phyloP scores from a whole-genome alignment of 2,329 filamentous ascomycete species.

The Xylaria sp. region DNA sequence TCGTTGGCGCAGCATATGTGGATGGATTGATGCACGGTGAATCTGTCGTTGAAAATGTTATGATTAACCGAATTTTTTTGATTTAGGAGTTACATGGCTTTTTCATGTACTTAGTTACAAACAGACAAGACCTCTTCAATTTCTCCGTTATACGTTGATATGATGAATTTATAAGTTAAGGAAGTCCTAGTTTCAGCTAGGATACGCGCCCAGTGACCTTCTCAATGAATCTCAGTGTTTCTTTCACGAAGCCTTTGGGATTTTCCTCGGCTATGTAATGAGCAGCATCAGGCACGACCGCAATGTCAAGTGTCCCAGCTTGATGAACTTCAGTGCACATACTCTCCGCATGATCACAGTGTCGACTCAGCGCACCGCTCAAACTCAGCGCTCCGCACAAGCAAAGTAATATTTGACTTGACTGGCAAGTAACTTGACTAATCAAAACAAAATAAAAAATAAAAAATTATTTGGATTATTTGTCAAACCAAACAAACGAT shows the following conservation, averaged over 20 bases:
- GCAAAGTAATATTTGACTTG: too few relatives aligned
- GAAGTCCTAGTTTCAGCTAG: too few relatives aligned
- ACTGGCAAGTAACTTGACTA: too few relatives aligned
- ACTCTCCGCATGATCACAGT: neutral
- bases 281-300: neutral
- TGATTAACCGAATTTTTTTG: neutral
- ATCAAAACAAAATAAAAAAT: too few relatives aligned
- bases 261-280: neutral
- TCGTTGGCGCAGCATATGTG: constrained; percentile 29
- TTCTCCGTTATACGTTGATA: too few relatives aligned
- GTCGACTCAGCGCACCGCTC: neutral
- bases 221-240: neutral
- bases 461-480: too few relatives aligned
- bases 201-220: neutral
- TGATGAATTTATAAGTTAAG: too few relatives aligned
- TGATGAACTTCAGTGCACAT: neutral
- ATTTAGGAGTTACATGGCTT: neutral
- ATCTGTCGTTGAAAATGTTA: neutral
- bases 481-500: too few relatives aligned
- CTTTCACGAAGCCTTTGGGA: neutral
- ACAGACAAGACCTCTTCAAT: too few relatives aligned
- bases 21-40: constrained; percentile 23
- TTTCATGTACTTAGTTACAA: neutral
- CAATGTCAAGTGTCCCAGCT: neutral
- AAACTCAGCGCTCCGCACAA: neutral